Conservation (phyloP, 179 eudicot genomes). For the Gypsophila paniculata region DNA sequence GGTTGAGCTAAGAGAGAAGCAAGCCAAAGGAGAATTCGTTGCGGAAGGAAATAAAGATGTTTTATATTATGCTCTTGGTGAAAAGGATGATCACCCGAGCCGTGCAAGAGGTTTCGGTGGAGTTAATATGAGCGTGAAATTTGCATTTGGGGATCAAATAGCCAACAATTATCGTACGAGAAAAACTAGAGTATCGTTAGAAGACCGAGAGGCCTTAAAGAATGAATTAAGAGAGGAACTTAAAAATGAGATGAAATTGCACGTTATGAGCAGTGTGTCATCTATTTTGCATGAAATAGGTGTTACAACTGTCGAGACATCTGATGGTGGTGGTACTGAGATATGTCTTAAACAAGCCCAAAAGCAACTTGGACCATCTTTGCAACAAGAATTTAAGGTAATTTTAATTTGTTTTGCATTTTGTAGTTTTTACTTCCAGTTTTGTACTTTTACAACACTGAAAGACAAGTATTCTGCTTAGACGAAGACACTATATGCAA, state of each 20-base stretch:
- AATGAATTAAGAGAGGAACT: not conserved
- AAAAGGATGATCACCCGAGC: conserved; percentile 1
- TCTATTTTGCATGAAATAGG: not conserved
- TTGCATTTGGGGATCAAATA: not conserved
- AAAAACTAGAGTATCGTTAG: not conserved
- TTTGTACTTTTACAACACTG: too few relatives aligned
- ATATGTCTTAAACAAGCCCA: too few relatives aligned
- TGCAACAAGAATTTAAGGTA: too few relatives aligned
- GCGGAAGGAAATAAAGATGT: not conserved
- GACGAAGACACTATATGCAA: too few relatives aligned
- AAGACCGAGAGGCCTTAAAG: not conserved
- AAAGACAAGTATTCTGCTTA: too few relatives aligned
- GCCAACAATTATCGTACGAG: not conserved
- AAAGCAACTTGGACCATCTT: too few relatives aligned
- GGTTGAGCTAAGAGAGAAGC: not conserved
- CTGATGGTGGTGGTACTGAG: not conserved
- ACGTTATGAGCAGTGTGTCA: not conserved
- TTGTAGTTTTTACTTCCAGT: too few relatives aligned
- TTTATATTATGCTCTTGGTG: not conserved
- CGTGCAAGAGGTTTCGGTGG: conserved; percentile 3
- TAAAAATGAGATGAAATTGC: not conserved
- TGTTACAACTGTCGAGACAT: not conserved
- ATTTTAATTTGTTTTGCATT: too few relatives aligned
- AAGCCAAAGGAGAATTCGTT: not conserved
- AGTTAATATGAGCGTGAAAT: not conserved